Conservation (phyloP, 1,139 yeast species). For the Blastobotrys apis region DNA sequence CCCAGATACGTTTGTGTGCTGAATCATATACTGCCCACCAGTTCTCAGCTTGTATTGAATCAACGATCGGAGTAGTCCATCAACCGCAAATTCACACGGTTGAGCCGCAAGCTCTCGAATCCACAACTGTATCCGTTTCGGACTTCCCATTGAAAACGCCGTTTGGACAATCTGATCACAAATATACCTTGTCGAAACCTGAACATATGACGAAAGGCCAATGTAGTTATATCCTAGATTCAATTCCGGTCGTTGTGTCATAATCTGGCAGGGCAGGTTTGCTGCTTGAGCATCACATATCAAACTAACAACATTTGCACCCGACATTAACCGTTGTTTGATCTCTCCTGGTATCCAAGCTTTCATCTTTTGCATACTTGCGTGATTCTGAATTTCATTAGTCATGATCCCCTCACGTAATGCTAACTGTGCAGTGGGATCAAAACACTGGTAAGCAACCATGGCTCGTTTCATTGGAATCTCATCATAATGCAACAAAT, state of each 20-base stretch:
- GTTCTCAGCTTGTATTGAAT: conserved; percentile 1
- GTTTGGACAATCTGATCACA: conserved; percentile 2
- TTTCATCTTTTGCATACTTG: neutral
- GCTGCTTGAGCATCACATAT: neutral
- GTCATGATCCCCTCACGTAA: conserved; percentile 1
- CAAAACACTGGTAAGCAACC: conserved; percentile 7
- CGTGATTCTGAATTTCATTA: neutral
- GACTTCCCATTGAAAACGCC: conserved; percentile 1
- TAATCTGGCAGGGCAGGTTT: neutral
- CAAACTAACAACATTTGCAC: neutral
- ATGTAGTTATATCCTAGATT: conserved; percentile 5
- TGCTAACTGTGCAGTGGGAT: conserved; percentile 10
- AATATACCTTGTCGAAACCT: conserved; percentile 9
- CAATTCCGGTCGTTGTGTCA: conserved; percentile 2
- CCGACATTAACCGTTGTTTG: neutral
- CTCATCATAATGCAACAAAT: neutral
- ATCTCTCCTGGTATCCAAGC: conserved; percentile 6
- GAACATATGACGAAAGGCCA: neutral
- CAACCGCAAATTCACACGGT: neutral
- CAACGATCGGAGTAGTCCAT: neutral
- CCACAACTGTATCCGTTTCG: conserved; percentile 5
- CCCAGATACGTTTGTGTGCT: neutral
- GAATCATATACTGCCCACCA: conserved; percentile 3
- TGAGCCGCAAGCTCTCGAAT: conserved; percentile 9
- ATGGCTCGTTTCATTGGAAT: conserved; percentile 6